phyloP scores from a whole-genome alignment of 306 rosid species.

The Dryas alaskensis region DNA sequence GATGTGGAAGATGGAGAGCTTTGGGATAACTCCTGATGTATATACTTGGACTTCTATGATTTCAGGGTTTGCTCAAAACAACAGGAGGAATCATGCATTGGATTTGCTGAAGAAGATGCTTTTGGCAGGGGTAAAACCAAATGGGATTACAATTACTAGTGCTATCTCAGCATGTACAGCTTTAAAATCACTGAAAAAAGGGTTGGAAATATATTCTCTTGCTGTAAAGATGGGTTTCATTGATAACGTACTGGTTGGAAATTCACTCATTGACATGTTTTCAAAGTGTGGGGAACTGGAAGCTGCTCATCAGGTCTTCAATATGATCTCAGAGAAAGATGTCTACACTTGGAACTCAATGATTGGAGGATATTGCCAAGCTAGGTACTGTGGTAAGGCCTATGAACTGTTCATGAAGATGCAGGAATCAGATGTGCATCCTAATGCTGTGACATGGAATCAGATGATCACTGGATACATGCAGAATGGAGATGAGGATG shows the following conservation, averaged over 20 bases:
- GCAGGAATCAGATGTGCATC: constrained; percentile 70
- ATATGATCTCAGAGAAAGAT: constrained; percentile 61
- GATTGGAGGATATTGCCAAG: constrained; percentile 87
- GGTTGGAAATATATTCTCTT: constrained; percentile 66
- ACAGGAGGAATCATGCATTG: constrained; percentile 52
- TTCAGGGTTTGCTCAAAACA: constrained; percentile 81
- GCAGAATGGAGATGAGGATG: constrained; percentile 75
- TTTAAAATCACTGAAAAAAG: constrained; percentile 55
- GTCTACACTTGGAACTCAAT: constrained; percentile 89
- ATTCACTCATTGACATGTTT: constrained; percentile 81
- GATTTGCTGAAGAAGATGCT: constrained; percentile 67
- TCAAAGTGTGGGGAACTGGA: constrained; percentile 78
- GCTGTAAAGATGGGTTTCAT: constrained; percentile 59
- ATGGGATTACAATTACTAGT: constrained; percentile 63
- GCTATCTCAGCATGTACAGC: constrained; percentile 69
- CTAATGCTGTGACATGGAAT: constrained; percentile 84
- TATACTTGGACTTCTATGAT: constrained; percentile 95
- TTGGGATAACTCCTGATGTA: constrained; percentile 72
- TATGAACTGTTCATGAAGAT: constrained; percentile 71
- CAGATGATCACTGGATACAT: constrained; percentile 83
- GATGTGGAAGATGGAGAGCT: constrained; percentile 79
- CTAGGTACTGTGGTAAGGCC: constrained; percentile 87
- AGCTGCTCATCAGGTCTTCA: constrained; percentile 66
- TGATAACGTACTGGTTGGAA: constrained; percentile 50
- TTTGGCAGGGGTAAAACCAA: constrained; percentile 59